These are phyloP conservation scores for Chaetomium globosum DNA, from an alignment of 2,329 filamentous ascomycete genomes.

Conservation along the genomic window DNA sequence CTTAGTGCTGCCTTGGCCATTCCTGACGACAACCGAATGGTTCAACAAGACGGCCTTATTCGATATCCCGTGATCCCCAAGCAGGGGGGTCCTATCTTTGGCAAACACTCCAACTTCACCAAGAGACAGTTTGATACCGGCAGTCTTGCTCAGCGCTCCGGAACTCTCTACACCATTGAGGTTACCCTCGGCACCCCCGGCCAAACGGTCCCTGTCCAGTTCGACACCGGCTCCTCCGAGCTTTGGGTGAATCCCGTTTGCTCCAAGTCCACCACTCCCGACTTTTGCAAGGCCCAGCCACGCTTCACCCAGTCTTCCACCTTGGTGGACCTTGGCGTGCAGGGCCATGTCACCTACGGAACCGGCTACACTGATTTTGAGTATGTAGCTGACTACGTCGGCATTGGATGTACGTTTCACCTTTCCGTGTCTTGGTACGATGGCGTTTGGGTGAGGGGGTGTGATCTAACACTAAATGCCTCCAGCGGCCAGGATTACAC, in stretches of 20 bases:
- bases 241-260: constrained; percentile 28
- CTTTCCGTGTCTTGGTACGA: too few species aligned
- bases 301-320: constrained; percentile 12
- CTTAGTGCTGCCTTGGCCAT: constrained; percentile 6
- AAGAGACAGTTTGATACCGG: constrained; percentile 28
- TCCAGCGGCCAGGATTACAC: constrained; percentile 18
- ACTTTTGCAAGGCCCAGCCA: constrained; percentile 22
- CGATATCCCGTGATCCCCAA: constrained; percentile 28
- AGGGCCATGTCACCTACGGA: not conserved
- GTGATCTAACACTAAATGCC: not conserved
- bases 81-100: constrained; percentile 19
- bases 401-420: constrained; percentile 13
- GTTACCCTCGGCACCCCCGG: constrained; percentile 31
- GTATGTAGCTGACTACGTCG: constrained; percentile 17
- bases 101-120: constrained; percentile 14
- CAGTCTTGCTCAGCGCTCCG: constrained; percentile 9
- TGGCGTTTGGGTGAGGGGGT: not conserved
- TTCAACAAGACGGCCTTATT: constrained; percentile 28
- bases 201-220: constrained; percentile 31
- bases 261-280: constrained; percentile 5
- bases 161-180: constrained; percentile 25
- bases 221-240: constrained; percentile 31
- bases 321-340: not conserved
- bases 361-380: constrained; percentile 11
- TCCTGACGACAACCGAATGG: constrained; percentile 18